phyloP scores from a whole-genome alignment of 2,329 filamentous ascomycete genomes.

The Colletotrichum tropicicola region DNA sequence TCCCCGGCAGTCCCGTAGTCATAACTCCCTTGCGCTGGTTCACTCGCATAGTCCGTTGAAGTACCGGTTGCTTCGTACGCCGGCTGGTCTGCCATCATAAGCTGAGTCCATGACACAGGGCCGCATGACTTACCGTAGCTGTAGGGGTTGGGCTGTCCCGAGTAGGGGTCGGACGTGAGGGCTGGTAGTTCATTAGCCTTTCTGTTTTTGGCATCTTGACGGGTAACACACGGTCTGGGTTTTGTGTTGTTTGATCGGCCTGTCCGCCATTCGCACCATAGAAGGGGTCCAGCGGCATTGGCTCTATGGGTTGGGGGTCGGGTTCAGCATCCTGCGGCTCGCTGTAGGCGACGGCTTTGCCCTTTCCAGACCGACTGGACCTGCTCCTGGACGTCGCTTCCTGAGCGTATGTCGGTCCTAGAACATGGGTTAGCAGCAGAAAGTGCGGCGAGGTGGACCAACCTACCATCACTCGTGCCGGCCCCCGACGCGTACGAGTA shows the following conservation, averaged over 20 bases:
- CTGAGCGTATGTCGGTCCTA: neutral
- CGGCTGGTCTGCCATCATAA: neutral
- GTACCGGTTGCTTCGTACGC: neutral
- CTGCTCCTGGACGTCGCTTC: neutral
- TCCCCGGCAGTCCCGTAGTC: neutral
- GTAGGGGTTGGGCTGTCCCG: neutral
- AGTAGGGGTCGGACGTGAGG: neutral
- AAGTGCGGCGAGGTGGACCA: neutral
- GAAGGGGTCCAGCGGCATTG: constrained; percentile 12
- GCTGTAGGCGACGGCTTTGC: constrained; percentile 6
- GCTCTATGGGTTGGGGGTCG: neutral
- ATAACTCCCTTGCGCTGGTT: neutral
- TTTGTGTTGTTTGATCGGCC: neutral
- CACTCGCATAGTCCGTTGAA: neutral
- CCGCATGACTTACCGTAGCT: neutral
- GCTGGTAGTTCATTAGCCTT: neutral
- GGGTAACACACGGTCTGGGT: neutral
- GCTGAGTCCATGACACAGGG: neutral
- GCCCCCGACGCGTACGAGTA: neutral
- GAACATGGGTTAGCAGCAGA: neutral
- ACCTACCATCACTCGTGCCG: neutral
- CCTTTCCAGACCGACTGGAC: constrained; percentile 11
- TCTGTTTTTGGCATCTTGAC: neutral
- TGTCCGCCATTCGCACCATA: neutral
- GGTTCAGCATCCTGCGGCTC: neutral